A percentile compares a stretch with the other conserved stretches of the same genome.
phyloP scores from a whole-genome alignment of 2,329 filamentous ascomycete species.

The Diaporthe destruens region DNA sequence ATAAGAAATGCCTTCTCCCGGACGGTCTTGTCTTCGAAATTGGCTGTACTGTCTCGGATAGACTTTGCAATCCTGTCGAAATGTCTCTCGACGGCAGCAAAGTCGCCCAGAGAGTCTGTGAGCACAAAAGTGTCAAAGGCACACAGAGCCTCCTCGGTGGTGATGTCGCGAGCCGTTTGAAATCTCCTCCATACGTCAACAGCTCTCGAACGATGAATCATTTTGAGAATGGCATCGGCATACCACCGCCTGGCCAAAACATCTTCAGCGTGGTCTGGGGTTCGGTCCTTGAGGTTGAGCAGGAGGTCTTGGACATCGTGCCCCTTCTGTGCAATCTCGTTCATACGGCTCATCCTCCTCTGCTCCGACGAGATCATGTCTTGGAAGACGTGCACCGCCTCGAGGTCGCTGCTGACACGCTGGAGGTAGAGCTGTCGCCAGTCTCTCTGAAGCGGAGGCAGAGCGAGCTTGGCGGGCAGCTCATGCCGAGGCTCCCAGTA shows the following conservation, averaged over 20 bases:
- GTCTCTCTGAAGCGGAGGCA: constrained; percentile 57
- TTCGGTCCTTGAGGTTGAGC: constrained; percentile 57
- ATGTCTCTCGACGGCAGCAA: constrained; percentile 52
- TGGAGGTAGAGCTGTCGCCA: constrained; percentile 66
- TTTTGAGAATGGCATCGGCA: constrained; percentile 67
- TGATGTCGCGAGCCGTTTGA: constrained; percentile 57
- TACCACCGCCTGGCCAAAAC: constrained; percentile 72
- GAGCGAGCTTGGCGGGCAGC: constrained; percentile 54
- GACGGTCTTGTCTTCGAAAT: constrained; percentile 58
- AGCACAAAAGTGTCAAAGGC: constrained; percentile 75
- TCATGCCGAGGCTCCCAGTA: constrained; percentile 67
- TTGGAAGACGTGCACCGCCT: constrained; percentile 59
- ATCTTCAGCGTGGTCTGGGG: constrained; percentile 65
- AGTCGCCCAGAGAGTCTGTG: constrained; percentile 56
- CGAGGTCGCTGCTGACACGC: constrained; percentile 53
- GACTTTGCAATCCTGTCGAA: constrained; percentile 59
- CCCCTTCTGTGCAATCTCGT: constrained; percentile 66
- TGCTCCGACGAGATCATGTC: constrained; percentile 66
- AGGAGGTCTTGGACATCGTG: constrained; percentile 74
- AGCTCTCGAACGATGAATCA: constrained; percentile 70
- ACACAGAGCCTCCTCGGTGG: constrained; percentile 69
- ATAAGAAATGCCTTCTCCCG: constrained; percentile 65
- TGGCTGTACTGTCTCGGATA: constrained; percentile 56
- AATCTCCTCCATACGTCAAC: constrained; percentile 70
- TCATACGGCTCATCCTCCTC: constrained; percentile 66